Evolutionary conservation across 139 green algal species (phyloP), one percentile per base, ranked within the genome.

Genomic region (Gonium pectorale): DNA sequence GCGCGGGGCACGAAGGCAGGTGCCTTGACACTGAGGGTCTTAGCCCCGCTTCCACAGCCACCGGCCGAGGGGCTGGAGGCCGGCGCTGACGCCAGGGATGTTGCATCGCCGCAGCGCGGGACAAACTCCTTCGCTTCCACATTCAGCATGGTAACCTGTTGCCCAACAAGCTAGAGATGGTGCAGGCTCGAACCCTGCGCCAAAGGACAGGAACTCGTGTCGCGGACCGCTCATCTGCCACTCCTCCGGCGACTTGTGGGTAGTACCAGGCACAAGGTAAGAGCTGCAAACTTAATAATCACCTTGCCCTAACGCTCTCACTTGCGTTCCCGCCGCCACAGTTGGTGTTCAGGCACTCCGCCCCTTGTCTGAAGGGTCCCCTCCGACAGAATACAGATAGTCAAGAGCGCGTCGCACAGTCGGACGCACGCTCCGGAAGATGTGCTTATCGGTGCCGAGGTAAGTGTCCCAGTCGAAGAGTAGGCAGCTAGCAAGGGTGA

Each of bases 391-490:
- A 64, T 87, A 91, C 0, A 85, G 0, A 40, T 51, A 82, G 71
- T 91, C 83, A 3, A 91, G 72, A 3, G 52, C 66, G 2, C 40
- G 31, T 13, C 87, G 62, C 0, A 87, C 35, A 24, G 63, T 69
- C 51, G 87, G 87, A 37, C 87, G 62, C 37, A 91, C 69, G 64
- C 72, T 54, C 2, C 64, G 59, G 63, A 91, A 91, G 29, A 91
- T 69, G 66, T 91, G 87, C 52, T 91, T 67, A 64, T 89, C 73
- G 17, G 87, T 91, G 26, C 87, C 87, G 21, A 91, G 44, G 66
- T 89, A 91, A 8, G 68, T 83, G 72, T 91, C 87, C 87, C 87
- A 91, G 37, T 91, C 87, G 79, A 89, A 91, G 2, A 89, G n/a
- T 9, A 91, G 38, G 79, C 87, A 91, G 63, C 63, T 71, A 22